These are phyloP conservation scores for Wickerhamiella galacta DNA, from an alignment of 805 yeast genomes.

Conservation along the genomic window DNA sequence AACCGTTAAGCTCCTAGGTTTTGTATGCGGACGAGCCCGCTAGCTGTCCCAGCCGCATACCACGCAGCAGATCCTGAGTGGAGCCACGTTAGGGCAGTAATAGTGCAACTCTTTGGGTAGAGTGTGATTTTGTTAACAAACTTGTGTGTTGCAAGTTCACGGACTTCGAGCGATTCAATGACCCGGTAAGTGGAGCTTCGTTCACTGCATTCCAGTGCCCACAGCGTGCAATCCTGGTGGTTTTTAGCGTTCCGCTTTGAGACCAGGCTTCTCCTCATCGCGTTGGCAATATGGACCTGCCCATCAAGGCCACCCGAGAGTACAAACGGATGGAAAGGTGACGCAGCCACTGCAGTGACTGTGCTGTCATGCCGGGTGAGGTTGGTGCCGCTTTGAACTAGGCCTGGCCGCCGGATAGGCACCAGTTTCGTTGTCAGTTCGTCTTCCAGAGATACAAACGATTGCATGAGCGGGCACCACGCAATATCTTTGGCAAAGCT, in stretches of 20 bases:
- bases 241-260: conserved; percentile 14
- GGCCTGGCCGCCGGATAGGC: conserved; percentile 23
- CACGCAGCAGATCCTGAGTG: conserved; percentile 28
- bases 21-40: conserved; percentile 33
- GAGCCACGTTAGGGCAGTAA: conserved; percentile 43
- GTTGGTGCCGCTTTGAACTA: conserved; percentile 18
- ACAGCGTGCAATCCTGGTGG: conserved; percentile 14
- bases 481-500: conserved; percentile 19
- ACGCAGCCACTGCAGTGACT: conserved; percentile 26
- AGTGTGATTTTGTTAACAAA: conserved; percentile 16
- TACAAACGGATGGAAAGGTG: conserved; percentile 31
- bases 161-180: conserved; percentile 27
- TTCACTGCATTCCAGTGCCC: conserved; percentile 26
- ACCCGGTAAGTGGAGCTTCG: conserved; percentile 26
- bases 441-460: conserved; percentile 29
- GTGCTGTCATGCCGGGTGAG: conserved; percentile 28
- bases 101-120: conserved; percentile 32
- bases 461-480: conserved; percentile 13
- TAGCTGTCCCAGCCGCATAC: conserved; percentile 36
- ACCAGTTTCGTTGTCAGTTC: conserved; percentile 23
- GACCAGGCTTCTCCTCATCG: conserved; percentile 20
- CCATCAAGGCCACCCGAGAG: conserved; percentile 38
- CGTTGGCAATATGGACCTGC: conserved; percentile 26
- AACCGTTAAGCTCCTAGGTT: too few relatives aligned
- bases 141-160: conserved; percentile 18